Percentiles rank a stretch among this genome's conserved stretches.
phyloP scores from a whole-genome alignment of 352 stramenopile genomes.

The Pythium monospermum region DNA sequence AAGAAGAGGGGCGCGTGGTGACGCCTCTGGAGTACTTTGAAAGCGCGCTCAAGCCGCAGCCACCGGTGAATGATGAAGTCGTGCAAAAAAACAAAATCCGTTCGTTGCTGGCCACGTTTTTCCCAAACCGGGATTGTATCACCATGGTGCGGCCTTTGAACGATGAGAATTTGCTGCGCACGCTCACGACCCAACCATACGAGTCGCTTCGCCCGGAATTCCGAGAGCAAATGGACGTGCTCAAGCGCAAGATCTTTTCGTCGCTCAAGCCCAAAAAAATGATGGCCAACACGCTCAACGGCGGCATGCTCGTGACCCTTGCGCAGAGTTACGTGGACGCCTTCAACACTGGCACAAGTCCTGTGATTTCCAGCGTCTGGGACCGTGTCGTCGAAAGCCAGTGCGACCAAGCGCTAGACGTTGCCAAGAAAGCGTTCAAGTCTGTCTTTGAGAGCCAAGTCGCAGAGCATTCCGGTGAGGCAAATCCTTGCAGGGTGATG shows the following conservation, averaged over 20 bases:
- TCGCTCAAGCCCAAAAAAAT: conserved; percentile 80
- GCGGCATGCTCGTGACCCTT: conserved; percentile 81
- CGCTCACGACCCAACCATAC: conserved; percentile 66
- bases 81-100: conserved; percentile 77
- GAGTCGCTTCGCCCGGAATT: conserved; percentile 74
- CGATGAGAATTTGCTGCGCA: conserved; percentile 71
- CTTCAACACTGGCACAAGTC: conserved; percentile 74
- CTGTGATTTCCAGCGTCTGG: conserved; percentile 80
- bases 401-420: conserved; percentile 56
- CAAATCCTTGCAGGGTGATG: neutral
- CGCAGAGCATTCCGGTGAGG: conserved; percentile 33
- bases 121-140: conserved; percentile 72
- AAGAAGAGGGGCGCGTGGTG: conserved; percentile 80
- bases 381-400: conserved; percentile 73
- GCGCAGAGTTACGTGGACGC: conserved; percentile 80
- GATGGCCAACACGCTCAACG: conserved; percentile 71
- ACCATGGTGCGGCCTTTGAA: conserved; percentile 80
- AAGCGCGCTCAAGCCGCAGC: conserved; percentile 62
- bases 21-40: conserved; percentile 81
- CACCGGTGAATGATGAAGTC: conserved; percentile 64
- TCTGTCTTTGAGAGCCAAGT: conserved; percentile 25
- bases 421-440: conserved; percentile 44
- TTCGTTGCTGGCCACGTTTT: conserved; percentile 83
- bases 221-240: conserved; percentile 50
- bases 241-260: conserved; percentile 72